Evolutionary conservation across 2,329 filamentous ascomycete genomes (phyloP).

Genomic region (Penicillium sp.): DNA sequence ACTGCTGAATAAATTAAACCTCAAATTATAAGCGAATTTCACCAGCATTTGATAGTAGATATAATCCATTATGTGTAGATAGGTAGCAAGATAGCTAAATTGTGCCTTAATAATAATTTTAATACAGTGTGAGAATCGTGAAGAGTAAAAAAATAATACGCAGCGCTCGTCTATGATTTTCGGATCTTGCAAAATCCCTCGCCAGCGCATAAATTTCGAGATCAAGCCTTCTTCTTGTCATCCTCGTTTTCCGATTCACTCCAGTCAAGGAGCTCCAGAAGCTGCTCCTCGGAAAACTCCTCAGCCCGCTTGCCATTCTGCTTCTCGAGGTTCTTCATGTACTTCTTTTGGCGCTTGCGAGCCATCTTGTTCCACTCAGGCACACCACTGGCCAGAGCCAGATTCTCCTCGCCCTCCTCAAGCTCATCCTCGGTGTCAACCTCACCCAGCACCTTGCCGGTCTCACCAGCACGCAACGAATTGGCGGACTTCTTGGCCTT

Average conservation of each 20-base stretch:
- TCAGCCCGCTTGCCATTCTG: slow-evolving; percentile 62
- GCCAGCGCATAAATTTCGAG: neutral
- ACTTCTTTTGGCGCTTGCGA: slow-evolving; percentile 65
- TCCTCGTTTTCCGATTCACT: slow-evolving; percentile 39
- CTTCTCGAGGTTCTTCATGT: slow-evolving; percentile 65
- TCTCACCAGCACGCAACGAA: slow-evolving; percentile 62
- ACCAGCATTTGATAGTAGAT: neutral
- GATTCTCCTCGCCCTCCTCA: slow-evolving; percentile 44
- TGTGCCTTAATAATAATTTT: neutral
- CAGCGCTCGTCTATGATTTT: neutral
- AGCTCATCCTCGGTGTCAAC: slow-evolving; percentile 48
- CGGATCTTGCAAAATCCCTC: neutral
- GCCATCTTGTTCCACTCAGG: slow-evolving; percentile 69
- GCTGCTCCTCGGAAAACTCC: slow-evolving; percentile 71
- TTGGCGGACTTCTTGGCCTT: slow-evolving; percentile 63
- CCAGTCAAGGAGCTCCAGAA: slow-evolving; percentile 66
- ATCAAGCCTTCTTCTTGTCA: slow-evolving; percentile 24
- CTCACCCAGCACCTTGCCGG: slow-evolving; percentile 46
- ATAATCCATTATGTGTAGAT: neutral
- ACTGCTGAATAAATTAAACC: too few relatives aligned
- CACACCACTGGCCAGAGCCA: slow-evolving; percentile 48
- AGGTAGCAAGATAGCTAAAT: neutral
- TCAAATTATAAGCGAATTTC: too few relatives aligned
- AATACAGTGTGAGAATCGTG: neutral
- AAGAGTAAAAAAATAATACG: neutral